Base-by-base conservation (phyloP, 805 yeast species). In the Metschnikowia kunwiensis region DNA sequence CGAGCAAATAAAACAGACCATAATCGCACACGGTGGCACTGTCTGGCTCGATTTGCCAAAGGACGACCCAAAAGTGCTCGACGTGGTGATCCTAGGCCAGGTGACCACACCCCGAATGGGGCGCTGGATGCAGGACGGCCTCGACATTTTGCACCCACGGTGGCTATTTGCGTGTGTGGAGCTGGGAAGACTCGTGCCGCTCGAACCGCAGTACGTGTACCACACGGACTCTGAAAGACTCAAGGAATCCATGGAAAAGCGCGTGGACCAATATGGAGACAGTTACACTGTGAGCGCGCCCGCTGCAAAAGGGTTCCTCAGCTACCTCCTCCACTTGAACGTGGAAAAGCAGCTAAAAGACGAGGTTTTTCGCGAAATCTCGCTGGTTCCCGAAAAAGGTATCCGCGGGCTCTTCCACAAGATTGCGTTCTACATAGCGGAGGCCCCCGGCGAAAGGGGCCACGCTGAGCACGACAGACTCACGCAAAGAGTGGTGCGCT, bases 91-190 rank as follows among this genome's bases (percentile, higher is more conserved):
- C 4, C 26, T 63, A 2, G 55, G 61, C 22, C 63, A 62, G 33
- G 45, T 43, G 10, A 24, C 40, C 7, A 47, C 60, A 3, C 70
- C 71, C 5, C 45, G 54, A 5, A 43, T 60, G 12, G 37, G 51
- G 27, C 34, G 44, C 4, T 61, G 59, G 44, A 36, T 52, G 8
- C 34, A 47, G 2, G 51, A 54, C 12, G 83, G 83, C 0, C 75
- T 70, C 47, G 85, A 81, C 49, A 65, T 91, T 0, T 53, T 87
- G 6, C 69, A 60, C 34, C 87, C 94, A 1, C 55, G 61, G 20
- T 91, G 96, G 95, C 54, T 86, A 5, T 64, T 77, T 29, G 89
- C 85, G 46, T 78, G 93, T 47, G 60, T 85, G 2, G 50, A 55
- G 12, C 54, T 63, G 10, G 49, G 55, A 1, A 34, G 48, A 2